A percentile compares a stretch with the other conserved stretches of the same genome.
Evolutionary conservation across 1,284 basidiomycete genomes (phyloP).

Genomic region (Microbotryum saponariae): DNA sequence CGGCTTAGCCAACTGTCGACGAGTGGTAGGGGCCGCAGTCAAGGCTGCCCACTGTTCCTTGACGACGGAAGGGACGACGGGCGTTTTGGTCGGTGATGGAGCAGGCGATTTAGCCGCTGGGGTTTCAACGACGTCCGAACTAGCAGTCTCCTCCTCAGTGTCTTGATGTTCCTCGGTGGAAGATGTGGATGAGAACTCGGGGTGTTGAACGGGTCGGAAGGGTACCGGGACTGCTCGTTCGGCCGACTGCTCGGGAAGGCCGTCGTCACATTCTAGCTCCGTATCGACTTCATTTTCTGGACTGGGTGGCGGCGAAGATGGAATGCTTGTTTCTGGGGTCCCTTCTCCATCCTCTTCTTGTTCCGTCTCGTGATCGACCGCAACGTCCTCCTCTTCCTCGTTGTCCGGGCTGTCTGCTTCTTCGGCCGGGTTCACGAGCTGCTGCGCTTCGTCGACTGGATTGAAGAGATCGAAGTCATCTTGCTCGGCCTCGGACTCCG

Average conservation of each 20-base stretch:
- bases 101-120: background rate
- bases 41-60: background rate
- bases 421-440: background rate
- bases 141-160: too few relatives aligned
- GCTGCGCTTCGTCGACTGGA: background rate
- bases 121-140: background rate
- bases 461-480: background rate
- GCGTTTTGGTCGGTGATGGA: background rate
- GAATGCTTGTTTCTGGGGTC: too few relatives aligned
- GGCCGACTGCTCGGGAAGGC: too few relatives aligned
- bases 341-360: background rate
- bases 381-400: background rate
- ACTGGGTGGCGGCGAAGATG: too few relatives aligned
- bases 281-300: too few relatives aligned
- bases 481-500: background rate
- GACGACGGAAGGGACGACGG: background rate
- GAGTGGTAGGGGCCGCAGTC: constrained; percentile 16
- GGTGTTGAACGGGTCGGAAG: background rate
- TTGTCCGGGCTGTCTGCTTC: background rate
- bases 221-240: too few relatives aligned
- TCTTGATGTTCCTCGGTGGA: too few relatives aligned
- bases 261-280: too few relatives aligned
- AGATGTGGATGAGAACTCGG: background rate
- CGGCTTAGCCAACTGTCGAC: constrained; percentile 16
- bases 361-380: background rate